These are phyloP conservation scores for Quercus parvula DNA, from an alignment of 306 rosid genomes.

Conservation along the genomic window DNA sequence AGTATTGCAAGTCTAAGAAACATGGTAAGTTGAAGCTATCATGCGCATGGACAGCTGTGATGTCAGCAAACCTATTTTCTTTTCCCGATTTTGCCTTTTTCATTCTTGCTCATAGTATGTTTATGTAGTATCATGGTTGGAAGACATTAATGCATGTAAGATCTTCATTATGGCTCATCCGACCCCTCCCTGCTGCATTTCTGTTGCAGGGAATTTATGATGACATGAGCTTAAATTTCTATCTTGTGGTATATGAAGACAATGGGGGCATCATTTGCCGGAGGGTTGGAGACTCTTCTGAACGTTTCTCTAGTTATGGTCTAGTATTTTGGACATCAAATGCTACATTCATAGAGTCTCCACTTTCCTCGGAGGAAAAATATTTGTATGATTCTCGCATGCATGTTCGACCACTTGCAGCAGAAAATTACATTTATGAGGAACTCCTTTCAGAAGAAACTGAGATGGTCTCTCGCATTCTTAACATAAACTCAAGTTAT, in stretches of 20 bases:
- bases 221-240: conserved; percentile 74
- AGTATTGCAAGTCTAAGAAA: not conserved
- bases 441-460: conserved; percentile 30
- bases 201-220: conserved; percentile 78
- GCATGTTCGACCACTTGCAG: conserved; percentile 58
- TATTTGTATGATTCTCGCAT: conserved; percentile 54
- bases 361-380: conserved; percentile 70
- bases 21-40: not conserved
- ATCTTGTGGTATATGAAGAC: conserved; percentile 80
- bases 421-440: conserved; percentile 34
- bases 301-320: conserved; percentile 31
- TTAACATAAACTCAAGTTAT: conserved; percentile 65
- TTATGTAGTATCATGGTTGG: not conserved
- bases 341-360: conserved; percentile 55
- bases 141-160: conserved; percentile 23
- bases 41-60: not conserved
- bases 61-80: conserved; percentile 7
- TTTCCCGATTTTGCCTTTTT: not conserved
- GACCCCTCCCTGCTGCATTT: conserved; percentile 16
- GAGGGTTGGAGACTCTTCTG: conserved; percentile 58
- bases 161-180: conserved; percentile 27
- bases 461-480: conserved; percentile 53
- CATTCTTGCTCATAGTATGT: not conserved
- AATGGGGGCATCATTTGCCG: conserved; percentile 87
- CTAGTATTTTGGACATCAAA: conserved; percentile 73